These are phyloP conservation scores for Hordeum marinum DNA, from an alignment of 176 grass and related monocot genomes.

Conservation along the genomic window DNA sequence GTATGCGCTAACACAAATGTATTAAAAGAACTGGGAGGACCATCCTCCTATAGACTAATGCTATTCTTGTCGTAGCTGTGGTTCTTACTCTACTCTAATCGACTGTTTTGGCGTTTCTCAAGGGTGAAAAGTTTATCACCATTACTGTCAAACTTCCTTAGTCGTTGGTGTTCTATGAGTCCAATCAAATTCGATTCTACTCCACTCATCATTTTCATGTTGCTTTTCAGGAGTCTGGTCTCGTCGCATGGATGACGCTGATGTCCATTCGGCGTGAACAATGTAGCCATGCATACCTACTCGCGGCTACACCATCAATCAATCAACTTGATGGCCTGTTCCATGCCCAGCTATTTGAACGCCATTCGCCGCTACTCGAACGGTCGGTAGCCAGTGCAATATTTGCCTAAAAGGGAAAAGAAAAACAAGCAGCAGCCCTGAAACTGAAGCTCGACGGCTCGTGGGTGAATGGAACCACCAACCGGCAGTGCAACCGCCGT, in stretches of 20 bases:
- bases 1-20: background rate
- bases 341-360: background rate
- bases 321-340: background rate
- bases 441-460: background rate
- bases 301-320: background rate
- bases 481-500: constrained; percentile 16
- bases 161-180: background rate
- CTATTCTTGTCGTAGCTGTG: background rate
- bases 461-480: background rate
- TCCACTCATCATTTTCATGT: background rate
- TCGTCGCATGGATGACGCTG: background rate
- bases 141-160: background rate
- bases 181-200: background rate
- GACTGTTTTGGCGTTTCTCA: background rate
- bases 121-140: background rate
- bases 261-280: background rate
- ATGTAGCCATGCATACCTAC: too few species aligned
- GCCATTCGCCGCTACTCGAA: background rate
- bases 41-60: background rate
- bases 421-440: background rate
- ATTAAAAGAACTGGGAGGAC: background rate
- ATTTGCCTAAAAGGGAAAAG: background rate
- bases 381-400: background rate
- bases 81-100: background rate
- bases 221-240: background rate